Percentiles rank a stretch among this genome's conserved stretches.
Evolutionary conservation across 169 alveolate genomes (phyloP).

Genomic region (Plasmodium ovale): DNA sequence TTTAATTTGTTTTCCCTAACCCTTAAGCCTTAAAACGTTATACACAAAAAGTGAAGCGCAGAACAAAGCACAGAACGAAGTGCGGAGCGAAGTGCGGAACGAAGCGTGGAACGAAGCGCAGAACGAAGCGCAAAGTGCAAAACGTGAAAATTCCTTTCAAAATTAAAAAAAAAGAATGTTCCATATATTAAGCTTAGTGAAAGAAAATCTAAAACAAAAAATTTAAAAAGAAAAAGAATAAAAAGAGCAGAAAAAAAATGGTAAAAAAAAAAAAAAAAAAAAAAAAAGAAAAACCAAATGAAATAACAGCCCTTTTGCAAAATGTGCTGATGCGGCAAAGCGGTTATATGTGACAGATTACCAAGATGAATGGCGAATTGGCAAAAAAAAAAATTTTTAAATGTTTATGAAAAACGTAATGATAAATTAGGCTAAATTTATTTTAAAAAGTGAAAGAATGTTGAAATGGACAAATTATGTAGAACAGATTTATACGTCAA

Average conservation of each 20-base stretch:
- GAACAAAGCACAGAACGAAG: too few relatives aligned
- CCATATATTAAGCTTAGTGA: not conserved
- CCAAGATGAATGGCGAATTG: not conserved
- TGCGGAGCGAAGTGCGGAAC: not conserved
- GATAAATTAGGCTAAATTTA: not conserved
- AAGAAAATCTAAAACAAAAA: slow-evolving; percentile 21
- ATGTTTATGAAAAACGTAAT: not conserved
- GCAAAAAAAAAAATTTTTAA: not conserved
- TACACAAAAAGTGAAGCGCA: too few relatives aligned
- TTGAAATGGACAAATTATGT: slow-evolving; percentile 13
- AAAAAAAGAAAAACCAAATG: too few relatives aligned
- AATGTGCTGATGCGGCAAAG: too few relatives aligned
- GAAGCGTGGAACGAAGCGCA: too few relatives aligned
- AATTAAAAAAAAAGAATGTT: too few relatives aligned
- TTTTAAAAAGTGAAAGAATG: slow-evolving; percentile 4
- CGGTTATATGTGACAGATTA: too few relatives aligned
- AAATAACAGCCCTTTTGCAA: too few relatives aligned
- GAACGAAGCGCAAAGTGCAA: not conserved
- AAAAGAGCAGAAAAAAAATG: not conserved
- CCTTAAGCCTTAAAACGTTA: not conserved
- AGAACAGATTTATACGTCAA: not conserved
- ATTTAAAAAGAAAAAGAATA: not conserved
- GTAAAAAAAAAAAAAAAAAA: not conserved
- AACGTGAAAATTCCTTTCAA: not conserved
- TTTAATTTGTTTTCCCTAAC: not conserved